Base-by-base conservation (phyloP, 495 filamentous ascomycete genomes). In the Trichocladium antarcticum region DNA sequence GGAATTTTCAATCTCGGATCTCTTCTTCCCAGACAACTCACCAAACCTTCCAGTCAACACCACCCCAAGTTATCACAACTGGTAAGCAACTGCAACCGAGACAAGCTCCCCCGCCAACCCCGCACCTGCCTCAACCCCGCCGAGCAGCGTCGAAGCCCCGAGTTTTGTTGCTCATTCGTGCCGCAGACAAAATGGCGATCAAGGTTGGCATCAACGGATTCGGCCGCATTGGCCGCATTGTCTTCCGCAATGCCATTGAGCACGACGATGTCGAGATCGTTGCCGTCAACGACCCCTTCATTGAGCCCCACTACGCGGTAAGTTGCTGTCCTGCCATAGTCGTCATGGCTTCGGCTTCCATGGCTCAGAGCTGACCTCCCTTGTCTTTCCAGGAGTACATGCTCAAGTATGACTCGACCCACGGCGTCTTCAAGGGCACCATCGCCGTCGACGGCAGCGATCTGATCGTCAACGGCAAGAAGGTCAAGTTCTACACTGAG, bases 271-370 rank as follows among this genome's bases (percentile, higher is more conserved):
- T 96, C 61, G 76, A 94, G 50, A 76, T 98, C 64, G 87, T 95
- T 58, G 90, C 92, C 55, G 86, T 95, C 76, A 98, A 98, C 77
- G 92, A 98, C 67, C 92, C 92, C 61, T 98, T 98, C 82, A 98
- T 98, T 74, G 92, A 97, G 72, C 77, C 85, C 59, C 77, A 90
- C 71, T 98, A 98, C 73, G 92, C 92, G 68, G 92, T 95, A 82
- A 74, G 89, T 82, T 48, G 37, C 29, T 42, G n/a, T 17, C 24
- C 20, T 2, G 34, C 31, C 43, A 27, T 27, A 8, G 42, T 6
- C 21, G n/a, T n/a, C n/a, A n/a, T n/a, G n/a, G n/a, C n/a, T n/a
- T n/a, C n/a, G n/a, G n/a, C n/a, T n/a, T 16, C 28, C 36, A 32
- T 22, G 29, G 32, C 50, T 27, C 15, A 5, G 35, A 51, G 38